Conservation (phyloP, 176 grass and related monocot genomes). For the Oryza longistaminata region DNA sequence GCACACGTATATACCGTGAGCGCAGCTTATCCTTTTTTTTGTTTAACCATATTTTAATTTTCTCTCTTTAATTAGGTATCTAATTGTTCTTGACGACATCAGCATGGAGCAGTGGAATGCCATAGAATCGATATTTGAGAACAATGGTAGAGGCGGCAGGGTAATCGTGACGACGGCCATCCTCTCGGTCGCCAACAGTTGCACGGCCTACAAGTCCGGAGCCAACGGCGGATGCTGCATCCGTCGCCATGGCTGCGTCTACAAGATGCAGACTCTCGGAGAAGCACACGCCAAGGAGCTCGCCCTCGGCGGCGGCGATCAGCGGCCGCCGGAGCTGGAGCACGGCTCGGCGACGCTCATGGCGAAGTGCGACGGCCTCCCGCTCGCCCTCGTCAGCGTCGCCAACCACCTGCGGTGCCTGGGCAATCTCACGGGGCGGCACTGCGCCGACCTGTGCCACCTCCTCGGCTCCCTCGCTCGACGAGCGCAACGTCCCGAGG, state of each 20-base stretch:
- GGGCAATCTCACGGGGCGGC: conserved; percentile 24
- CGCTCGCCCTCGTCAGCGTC: conserved; percentile 38
- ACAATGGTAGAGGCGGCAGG: background rate
- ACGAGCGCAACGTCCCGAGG: background rate
- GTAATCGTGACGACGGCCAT: conserved; percentile 3
- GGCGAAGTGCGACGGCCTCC: conserved; percentile 39
- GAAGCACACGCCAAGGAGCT: conserved; percentile 38
- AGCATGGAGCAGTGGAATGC: background rate
- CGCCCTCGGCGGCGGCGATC: background rate
- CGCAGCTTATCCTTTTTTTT: too few species aligned
- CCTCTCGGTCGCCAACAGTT: too few species aligned
- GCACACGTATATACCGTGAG: too few species aligned
- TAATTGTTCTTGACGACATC: conserved; percentile 17
- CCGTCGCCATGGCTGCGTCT: conserved; percentile 28
- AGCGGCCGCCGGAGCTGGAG: conserved; percentile 27
- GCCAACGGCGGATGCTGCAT: conserved; percentile 8
- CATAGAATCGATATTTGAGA: background rate
- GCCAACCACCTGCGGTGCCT: conserved; percentile 20
- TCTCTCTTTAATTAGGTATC: background rate
- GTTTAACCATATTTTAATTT: too few species aligned
- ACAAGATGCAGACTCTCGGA: conserved; percentile 27
- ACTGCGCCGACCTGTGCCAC: conserved; percentile 23
- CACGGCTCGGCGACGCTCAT: background rate
- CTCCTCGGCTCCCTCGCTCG: conserved; percentile 24
- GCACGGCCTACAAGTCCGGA: too few species aligned